Conservation (phyloP, 208 protist genomes). For the Crithidia sp. region DNA sequence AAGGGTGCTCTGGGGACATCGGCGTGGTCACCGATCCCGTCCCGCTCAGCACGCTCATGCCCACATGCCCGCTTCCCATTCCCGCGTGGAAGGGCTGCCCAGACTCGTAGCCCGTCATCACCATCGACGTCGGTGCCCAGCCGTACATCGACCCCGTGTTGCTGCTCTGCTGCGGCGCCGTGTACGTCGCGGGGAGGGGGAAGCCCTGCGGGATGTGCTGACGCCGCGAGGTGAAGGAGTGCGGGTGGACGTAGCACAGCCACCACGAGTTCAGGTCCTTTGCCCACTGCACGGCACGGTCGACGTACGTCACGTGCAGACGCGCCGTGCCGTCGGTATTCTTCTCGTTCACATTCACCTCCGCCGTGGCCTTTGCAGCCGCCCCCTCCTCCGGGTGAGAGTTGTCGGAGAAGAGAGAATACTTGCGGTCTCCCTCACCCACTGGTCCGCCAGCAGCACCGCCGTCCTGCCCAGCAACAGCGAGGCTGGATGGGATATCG, state of each 20-base stretch:
- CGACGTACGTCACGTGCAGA: conserved; percentile 11
- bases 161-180: neutral
- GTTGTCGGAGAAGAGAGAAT: neutral
- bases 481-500: conserved; percentile 15
- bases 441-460: neutral
- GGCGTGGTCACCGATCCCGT: neutral
- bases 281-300: conserved; percentile 33
- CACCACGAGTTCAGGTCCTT: conserved; percentile 37
- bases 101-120: conserved; percentile 5
- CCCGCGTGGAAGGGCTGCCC: neutral
- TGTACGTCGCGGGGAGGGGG: neutral
- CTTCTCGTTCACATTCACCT: neutral
- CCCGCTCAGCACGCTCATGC: conserved; percentile 1
- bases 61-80: neutral
- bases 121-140: conserved; percentile 12
- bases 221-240: conserved; percentile 28
- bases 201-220: conserved; percentile 29
- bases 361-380: neutral
- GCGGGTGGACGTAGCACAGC: conserved; percentile 37
- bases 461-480: neutral
- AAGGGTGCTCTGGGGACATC: neutral
- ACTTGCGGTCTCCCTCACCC: neutral
- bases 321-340: neutral
- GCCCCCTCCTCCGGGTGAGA: neutral
- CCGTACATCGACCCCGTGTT: conserved; percentile 15